These are phyloP conservation scores for Microcera coccophila DNA, from an alignment of 2,329 filamentous ascomycete genomes.

Conservation along the genomic window DNA sequence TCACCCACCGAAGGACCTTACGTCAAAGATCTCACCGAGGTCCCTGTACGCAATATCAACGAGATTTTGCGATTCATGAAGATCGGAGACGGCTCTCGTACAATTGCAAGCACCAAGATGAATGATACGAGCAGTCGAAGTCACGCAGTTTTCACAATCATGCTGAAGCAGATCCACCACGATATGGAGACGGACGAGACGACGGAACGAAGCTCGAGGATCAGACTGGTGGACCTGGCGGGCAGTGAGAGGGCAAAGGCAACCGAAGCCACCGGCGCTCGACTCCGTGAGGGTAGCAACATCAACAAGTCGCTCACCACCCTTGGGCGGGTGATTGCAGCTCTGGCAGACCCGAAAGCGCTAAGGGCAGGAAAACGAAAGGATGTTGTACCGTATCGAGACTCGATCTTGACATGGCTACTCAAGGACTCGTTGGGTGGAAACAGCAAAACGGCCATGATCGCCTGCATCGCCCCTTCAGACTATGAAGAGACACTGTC, in stretches of 20 bases:
- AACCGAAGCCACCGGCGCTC: constrained; percentile 88
- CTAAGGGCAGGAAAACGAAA: constrained; percentile 52
- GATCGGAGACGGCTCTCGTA: constrained; percentile 80
- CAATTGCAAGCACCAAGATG: constrained; percentile 94
- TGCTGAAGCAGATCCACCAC: constrained; percentile 96
- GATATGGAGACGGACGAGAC: constrained; percentile 97
- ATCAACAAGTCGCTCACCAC: constrained; percentile 99
- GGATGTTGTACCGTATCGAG: constrained; percentile 82
- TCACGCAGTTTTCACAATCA: constrained; percentile 96
- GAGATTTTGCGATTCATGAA: constrained; percentile 92
- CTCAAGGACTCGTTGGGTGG: constrained; percentile 93
- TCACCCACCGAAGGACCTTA: constrained; percentile 93
- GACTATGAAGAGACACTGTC: constrained; percentile 98
- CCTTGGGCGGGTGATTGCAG: constrained; percentile 90
- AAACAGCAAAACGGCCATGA: constrained; percentile 99
- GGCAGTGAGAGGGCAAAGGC: constrained; percentile 93
- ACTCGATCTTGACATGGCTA: constrained; percentile 79
- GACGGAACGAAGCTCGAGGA: constrained; percentile 88
- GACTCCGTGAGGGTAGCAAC: constrained; percentile 90
- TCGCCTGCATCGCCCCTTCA: constrained; percentile 89
- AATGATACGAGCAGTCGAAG: constrained; percentile 97
- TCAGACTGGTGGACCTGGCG: constrained; percentile 89
- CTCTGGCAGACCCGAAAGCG: constrained; percentile 69
- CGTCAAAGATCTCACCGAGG: constrained; percentile 92
- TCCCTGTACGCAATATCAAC: constrained; percentile 78